phyloP scores from a whole-genome alignment of 306 rosid species.

The Cicer yamashitae region DNA sequence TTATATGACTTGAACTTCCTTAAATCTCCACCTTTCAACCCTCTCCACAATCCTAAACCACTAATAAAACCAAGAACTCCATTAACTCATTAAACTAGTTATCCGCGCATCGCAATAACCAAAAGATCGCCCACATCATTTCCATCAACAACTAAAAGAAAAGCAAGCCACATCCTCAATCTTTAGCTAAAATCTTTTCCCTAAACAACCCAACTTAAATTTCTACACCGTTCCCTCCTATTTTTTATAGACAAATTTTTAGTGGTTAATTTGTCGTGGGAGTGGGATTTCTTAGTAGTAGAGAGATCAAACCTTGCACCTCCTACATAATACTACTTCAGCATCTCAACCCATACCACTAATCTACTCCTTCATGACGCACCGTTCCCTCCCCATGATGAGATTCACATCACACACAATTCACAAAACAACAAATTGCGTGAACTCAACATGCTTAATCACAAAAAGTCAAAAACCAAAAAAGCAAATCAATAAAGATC shows the following conservation, averaged over 20 bases:
- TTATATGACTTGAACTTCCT: constrained; percentile 5
- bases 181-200: constrained; percentile 4
- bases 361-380: neutral
- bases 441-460: neutral
- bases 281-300: neutral
- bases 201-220: constrained; percentile 29
- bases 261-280: neutral
- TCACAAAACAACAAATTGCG: constrained; percentile 27
- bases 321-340: neutral
- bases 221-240: neutral
- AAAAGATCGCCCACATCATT: neutral
- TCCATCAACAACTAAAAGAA: neutral
- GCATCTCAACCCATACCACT: neutral
- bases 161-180: neutral
- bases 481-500: neutral
- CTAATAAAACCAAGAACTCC: neutral
- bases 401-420: neutral
- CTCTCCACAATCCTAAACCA: constrained; percentile 8
- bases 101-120: neutral
- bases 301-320: neutral
- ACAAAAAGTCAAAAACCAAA: neutral
- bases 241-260: neutral
- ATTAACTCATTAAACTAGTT: neutral
- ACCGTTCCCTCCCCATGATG: neutral
- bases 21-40: neutral